Conservation (phyloP, 768 basidiomycete species). For the Vararia minispora region DNA sequence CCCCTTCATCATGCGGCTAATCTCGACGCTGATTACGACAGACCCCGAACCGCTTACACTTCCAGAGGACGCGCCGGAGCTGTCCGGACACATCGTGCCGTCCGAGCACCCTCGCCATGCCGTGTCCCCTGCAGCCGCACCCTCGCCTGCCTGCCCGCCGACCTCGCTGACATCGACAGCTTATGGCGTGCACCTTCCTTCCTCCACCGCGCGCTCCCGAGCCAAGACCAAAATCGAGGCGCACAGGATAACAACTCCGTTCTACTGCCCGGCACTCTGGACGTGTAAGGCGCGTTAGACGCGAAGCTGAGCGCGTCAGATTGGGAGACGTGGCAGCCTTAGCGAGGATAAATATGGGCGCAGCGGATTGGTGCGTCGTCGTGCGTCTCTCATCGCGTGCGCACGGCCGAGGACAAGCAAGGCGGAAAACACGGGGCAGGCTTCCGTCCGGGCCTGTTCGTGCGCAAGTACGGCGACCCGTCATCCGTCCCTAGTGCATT, state of each 20-base stretch:
- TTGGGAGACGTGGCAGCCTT: conserved; percentile 51
- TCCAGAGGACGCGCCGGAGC: too few relatives aligned
- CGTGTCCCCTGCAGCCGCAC: conserved; percentile 59
- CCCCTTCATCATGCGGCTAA: too few relatives aligned
- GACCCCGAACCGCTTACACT: too few relatives aligned
- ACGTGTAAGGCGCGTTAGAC: conserved; percentile 50
- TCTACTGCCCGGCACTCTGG: conserved; percentile 79
- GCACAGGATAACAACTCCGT: conserved; percentile 80
- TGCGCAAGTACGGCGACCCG: conserved; percentile 38
- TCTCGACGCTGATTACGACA: too few relatives aligned
- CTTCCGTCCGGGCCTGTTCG: conserved; percentile 67
- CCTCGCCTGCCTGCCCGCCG: conserved; percentile 48
- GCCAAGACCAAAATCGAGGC: not conserved
- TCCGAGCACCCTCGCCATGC: too few relatives aligned
- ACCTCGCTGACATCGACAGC: conserved; percentile 58
- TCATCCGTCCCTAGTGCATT: too few relatives aligned
- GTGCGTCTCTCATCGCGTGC: too few relatives aligned
- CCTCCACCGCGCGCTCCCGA: not conserved
- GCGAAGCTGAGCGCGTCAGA: conserved; percentile 37
- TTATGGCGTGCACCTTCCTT: conserved; percentile 45
- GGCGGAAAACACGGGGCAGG: conserved; percentile 52
- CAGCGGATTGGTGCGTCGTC: conserved; percentile 56
- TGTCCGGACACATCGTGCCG: too few relatives aligned
- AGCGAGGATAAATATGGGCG: conserved; percentile 82
- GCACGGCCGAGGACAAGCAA: too few relatives aligned